Evolutionary conservation across 2,329 filamentous ascomycete species (phyloP).

Genomic region (Aspergillus puulaauensis): DNA sequence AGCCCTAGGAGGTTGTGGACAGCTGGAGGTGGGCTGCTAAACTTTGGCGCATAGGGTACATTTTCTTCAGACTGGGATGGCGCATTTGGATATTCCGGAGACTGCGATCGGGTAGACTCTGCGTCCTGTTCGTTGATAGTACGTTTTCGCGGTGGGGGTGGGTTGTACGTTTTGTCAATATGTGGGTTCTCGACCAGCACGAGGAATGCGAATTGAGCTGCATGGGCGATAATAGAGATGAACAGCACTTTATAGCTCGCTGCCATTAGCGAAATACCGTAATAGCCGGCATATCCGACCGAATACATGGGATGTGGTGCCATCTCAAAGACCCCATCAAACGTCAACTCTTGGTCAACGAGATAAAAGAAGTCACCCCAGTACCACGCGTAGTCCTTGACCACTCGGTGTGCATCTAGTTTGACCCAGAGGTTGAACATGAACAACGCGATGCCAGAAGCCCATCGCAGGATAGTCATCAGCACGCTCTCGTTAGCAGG

Average conservation of each 20-base stretch:
- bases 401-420: conserved; percentile 92
- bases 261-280: conserved; percentile 96
- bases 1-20: conserved; percentile 83
- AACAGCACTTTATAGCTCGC: conserved; percentile 97
- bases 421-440: conserved; percentile 99
- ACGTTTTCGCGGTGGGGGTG: conserved; percentile 69
- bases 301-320: conserved; percentile 99
- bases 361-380: conserved; percentile 99
- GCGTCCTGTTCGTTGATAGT: conserved; percentile 30
- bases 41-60: conserved; percentile 40
- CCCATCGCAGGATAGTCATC: conserved; percentile 75
- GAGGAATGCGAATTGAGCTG: conserved; percentile 91
- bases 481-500: conserved; percentile 70
- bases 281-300: conserved; percentile 95
- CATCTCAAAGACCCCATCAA: conserved; percentile 99
- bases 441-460: conserved; percentile 72
- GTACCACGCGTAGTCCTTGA: conserved; percentile 99
- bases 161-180: conserved; percentile 96
- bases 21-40: conserved; percentile 58
- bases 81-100: conserved; percentile 33
- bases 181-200: conserved; percentile 92
- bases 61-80: conserved; percentile 35
- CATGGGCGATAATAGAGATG: conserved; percentile 93
- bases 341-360: conserved; percentile 95
- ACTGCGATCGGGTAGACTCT: conserved; percentile 27